Percentiles rank a stretch among this genome's conserved stretches.
phyloP scores from a whole-genome alignment of 129 eudicot genomes.

The Heracleum sosnowskyi region DNA sequence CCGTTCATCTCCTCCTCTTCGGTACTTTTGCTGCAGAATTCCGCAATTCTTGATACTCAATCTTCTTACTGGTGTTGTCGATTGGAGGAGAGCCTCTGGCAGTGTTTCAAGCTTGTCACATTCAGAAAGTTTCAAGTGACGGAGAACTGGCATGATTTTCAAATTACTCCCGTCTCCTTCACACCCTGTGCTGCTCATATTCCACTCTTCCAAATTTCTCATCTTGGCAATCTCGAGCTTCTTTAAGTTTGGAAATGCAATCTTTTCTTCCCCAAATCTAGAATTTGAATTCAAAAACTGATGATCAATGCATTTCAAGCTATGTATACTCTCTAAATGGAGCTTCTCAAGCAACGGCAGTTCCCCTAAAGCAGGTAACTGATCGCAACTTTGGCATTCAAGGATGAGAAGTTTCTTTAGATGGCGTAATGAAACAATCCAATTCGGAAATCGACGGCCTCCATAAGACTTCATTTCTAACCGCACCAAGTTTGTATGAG shows the following conservation, averaged over 20 bases:
- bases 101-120: conserved; percentile 27
- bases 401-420: conserved; percentile 21
- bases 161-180: neutral
- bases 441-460: conserved; percentile 27
- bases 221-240: conserved; percentile 25
- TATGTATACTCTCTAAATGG: conserved; percentile 20
- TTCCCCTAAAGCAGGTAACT: conserved; percentile 33
- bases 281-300: conserved; percentile 18
- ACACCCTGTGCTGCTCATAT: conserved; percentile 9
- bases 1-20: conserved; percentile 29
- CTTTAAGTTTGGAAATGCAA: conserved; percentile 40
- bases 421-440: conserved; percentile 25
- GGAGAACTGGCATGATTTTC: conserved; percentile 29
- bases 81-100: conserved; percentile 13
- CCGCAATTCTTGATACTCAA: conserved; percentile 18
- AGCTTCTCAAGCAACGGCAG: conserved; percentile 35
- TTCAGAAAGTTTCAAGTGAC: conserved; percentile 24
- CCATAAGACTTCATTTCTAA: conserved; percentile 28
- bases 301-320: conserved; percentile 16
- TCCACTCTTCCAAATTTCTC: conserved; percentile 39
- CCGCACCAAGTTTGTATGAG: conserved; percentile 16
- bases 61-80: conserved; percentile 8
- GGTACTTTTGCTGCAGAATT: conserved; percentile 19
- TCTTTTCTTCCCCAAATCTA: neutral
- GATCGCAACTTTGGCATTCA: conserved; percentile 24